A percentile compares a stretch with the other conserved stretches of the same genome.
These are phyloP conservation scores for Choricystis sp. DNA, from an alignment of 139 green algal species.

Conservation along the genomic window DNA sequence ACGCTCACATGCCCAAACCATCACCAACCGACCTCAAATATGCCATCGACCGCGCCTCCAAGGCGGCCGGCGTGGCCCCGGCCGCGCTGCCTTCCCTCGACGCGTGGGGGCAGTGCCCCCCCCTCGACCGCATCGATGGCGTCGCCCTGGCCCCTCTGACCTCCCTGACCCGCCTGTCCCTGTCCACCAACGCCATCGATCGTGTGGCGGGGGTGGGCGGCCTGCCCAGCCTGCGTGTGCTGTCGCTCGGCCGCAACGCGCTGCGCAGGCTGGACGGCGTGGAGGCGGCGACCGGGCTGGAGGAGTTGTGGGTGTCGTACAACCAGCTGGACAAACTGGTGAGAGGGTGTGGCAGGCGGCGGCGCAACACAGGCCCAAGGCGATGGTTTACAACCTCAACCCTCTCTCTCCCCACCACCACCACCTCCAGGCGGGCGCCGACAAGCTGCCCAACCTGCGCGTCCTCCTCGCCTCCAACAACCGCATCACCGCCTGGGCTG, in stretches of 20 bases:
- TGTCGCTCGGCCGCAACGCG: constrained; percentile 76
- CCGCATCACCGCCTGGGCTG: constrained; percentile 52
- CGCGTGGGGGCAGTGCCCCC: background rate
- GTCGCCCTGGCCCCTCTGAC: background rate
- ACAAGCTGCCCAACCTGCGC: constrained; percentile 60
- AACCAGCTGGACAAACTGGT: constrained; percentile 80
- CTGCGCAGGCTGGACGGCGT: constrained; percentile 93
- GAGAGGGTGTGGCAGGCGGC: background rate
- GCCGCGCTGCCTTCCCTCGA: background rate
- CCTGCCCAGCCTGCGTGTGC: constrained; percentile 56
- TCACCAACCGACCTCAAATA: no score
- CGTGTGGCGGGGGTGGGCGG: constrained; percentile 67
- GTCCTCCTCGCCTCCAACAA: constrained; percentile 86
- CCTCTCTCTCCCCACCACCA: background rate
- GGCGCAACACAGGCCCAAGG: background rate
- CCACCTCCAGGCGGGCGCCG: constrained; percentile 41
- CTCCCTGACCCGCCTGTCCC: constrained; percentile 49
- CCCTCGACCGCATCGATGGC: background rate
- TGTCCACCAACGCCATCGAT: constrained; percentile 93
- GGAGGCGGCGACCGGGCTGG: constrained; percentile 63
- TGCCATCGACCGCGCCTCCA: no score
- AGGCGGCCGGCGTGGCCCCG: constrained; percentile 14
- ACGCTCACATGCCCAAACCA: no score
- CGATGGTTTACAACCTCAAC: no score
- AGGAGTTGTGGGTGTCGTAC: constrained; percentile 90